Evolutionary conservation across 192 early-diverging fungal genomes (phyloP).

Genomic region (Polychytrium aggregatum): DNA sequence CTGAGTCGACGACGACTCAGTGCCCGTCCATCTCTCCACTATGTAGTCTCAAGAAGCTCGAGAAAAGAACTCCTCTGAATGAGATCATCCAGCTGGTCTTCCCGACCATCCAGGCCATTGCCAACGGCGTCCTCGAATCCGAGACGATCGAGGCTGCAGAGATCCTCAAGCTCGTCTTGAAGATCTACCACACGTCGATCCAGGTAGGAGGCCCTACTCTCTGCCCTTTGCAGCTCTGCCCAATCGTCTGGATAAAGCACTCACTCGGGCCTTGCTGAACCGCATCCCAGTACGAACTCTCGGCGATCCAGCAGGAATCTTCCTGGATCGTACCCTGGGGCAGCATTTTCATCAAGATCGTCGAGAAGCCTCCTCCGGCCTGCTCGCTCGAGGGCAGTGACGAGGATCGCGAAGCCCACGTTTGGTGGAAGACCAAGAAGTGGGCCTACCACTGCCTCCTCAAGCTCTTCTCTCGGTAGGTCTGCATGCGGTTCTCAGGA

Average conservation of each 20-base stretch:
- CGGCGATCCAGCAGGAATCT: conserved; percentile 50
- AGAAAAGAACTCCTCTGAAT: conserved; percentile 53
- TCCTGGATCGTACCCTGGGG: conserved; percentile 77
- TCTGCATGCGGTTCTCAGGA: background rate
- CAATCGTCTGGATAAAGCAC: background rate
- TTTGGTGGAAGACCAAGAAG: conserved; percentile 89
- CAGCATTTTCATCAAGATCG: conserved; percentile 68
- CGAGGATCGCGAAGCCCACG: conserved; percentile 69
- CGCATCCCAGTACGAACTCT: conserved; percentile 30
- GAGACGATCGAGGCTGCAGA: conserved; percentile 65
- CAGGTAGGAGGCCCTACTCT: conserved; percentile 19
- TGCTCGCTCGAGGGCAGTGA: conserved; percentile 24
- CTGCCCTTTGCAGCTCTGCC: conserved; percentile 10
- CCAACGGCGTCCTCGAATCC: conserved; percentile 42
- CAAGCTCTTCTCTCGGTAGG: conserved; percentile 55
- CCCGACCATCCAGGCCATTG: conserved; percentile 68
- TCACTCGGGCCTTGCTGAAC: background rate
- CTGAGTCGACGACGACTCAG: no score
- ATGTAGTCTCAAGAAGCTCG: no score
- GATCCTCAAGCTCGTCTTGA: conserved; percentile 76
- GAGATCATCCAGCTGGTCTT: conserved; percentile 66
- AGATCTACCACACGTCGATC: conserved; percentile 66
- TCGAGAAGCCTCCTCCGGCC: conserved; percentile 8
- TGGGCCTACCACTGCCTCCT: conserved; percentile 84
- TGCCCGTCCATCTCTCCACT: no score